A percentile compares a stretch with the other conserved stretches of the same genome.
These are phyloP conservation scores for Pythium vanterpoolii DNA, from an alignment of 352 stramenopile genomes.

Conservation along the genomic window DNA sequence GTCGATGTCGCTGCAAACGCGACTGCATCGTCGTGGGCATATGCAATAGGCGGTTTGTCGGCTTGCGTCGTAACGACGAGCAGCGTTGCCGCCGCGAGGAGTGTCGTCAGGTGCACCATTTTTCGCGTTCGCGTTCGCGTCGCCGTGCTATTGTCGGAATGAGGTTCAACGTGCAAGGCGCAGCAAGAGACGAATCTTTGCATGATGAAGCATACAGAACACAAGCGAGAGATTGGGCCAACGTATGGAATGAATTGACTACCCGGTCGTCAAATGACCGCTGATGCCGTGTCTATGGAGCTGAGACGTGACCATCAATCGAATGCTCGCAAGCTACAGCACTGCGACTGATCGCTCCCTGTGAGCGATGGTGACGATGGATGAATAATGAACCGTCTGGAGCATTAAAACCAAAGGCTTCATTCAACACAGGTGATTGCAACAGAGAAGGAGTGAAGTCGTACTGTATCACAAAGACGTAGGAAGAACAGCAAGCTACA, in stretches of 20 bases:
- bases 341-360: no score
- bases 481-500: no score
- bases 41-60: slow-evolving; percentile 19
- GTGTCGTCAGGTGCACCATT: background rate
- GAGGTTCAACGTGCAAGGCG: background rate
- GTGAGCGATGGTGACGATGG: no score
- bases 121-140: background rate
- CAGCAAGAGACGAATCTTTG: background rate
- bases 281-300: background rate
- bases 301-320: background rate
- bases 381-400: no score
- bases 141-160: background rate
- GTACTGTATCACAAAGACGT: no score
- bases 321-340: no score
- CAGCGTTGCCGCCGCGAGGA: background rate
- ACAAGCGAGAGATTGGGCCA: slow-evolving; percentile 16
- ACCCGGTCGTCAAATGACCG: slow-evolving; percentile 1
- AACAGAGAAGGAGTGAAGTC: no score
- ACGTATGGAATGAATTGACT: slow-evolving; percentile 12
- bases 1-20: slow-evolving; percentile 8
- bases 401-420: no score
- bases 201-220: slow-evolving; percentile 17
- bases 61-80: background rate
- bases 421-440: no score
- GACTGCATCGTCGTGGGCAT: slow-evolving; percentile 22